Evolutionary conservation across 2,329 filamentous ascomycete genomes (phyloP), one percentile per base, ranked within the genome.

Genomic region (Aspergillus pseudoviridinutans): DNA sequence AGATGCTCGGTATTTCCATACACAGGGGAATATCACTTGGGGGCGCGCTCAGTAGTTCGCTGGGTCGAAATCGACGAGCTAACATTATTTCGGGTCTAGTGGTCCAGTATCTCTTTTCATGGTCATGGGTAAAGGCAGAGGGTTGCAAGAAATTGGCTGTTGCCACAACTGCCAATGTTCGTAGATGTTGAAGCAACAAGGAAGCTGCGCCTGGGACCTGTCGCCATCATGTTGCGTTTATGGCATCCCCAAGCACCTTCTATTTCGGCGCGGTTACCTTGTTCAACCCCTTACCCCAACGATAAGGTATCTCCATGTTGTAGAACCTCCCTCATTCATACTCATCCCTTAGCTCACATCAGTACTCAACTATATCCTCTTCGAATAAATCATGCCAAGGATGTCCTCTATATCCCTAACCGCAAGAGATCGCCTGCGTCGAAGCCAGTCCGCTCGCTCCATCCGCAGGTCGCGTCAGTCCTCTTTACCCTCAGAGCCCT

Each of bases 381-480:
- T 55, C 28, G 53, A 46, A 27, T 12, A 44, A 58, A 66, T 57
- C 57, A 71, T 68, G 65, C 22, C 44, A 47, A 24, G 9, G 6
- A 47, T 60, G 68, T 57, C 61, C 60, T 59, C 67, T 62, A 64
- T 66, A 55, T 67, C 71, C 32, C 66, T 66, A 57, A 67, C 58
- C 60, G 56, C 66, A 35, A 71, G 58, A 54, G 68, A 67, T 50
- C 67, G 63, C 51, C 63, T 78, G 41, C 70, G 71, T 60, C 68
- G 73, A 57, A 68, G 74, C 27, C 74, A 74, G 63, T 78, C 76
- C 25, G 61, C 70, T 49, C 71, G 71, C 51, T 76, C 74, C 7
- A 70, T 76, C 49, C 70, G 69, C 35, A 69, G 62, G 56, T 61
- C 62, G 32, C 68, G 66, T 41, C 64, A 61, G 51, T 56, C 56